phyloP scores from a whole-genome alignment of 352 stramenopile species.

The Plasmopara muralis region DNA sequence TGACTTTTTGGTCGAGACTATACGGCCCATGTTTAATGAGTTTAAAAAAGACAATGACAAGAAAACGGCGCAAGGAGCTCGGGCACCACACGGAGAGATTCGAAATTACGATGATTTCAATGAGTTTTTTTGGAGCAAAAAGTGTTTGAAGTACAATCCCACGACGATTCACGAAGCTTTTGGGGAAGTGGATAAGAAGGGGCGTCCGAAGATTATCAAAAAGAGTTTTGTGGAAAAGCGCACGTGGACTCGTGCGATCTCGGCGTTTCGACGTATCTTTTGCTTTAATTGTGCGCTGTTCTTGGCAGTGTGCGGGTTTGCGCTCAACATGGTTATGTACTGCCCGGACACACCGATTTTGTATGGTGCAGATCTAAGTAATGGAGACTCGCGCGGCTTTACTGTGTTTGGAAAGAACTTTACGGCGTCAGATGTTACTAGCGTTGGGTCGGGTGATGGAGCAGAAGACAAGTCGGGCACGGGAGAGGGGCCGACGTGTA shows the following conservation, averaged over 20 bases:
- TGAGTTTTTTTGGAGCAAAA: conserved; percentile 85
- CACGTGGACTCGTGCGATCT: conserved; percentile 63
- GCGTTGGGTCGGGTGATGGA: conserved; percentile 23
- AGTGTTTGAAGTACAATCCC: conserved; percentile 69
- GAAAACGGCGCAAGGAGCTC: conserved; percentile 71
- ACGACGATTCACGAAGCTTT: conserved; percentile 64
- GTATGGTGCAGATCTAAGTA: conserved; percentile 61
- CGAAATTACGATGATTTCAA: conserved; percentile 87
- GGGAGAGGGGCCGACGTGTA: conserved; percentile 26
- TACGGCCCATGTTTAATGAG: conserved; percentile 73
- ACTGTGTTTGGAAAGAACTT: conserved; percentile 59
- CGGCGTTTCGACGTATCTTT: conserved; percentile 80
- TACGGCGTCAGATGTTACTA: conserved; percentile 20
- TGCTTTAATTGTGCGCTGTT: conserved; percentile 77
- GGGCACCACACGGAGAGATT: conserved; percentile 61
- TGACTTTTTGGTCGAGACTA: conserved; percentile 53
- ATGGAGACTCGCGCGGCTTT: conserved; percentile 16
- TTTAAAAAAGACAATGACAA: conserved; percentile 68
- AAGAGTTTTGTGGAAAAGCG: conserved; percentile 77
- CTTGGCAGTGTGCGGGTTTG: conserved; percentile 50
- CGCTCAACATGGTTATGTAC: conserved; percentile 66
- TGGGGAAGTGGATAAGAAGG: conserved; percentile 68
- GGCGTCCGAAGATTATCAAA: conserved; percentile 68
- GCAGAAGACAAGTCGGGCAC: conserved; percentile 20
- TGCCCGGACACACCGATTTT: conserved; percentile 73